Evolutionary conservation across 2,329 filamentous ascomycete genomes (phyloP).

Genomic region (Pseudomassariella vexata): DNA sequence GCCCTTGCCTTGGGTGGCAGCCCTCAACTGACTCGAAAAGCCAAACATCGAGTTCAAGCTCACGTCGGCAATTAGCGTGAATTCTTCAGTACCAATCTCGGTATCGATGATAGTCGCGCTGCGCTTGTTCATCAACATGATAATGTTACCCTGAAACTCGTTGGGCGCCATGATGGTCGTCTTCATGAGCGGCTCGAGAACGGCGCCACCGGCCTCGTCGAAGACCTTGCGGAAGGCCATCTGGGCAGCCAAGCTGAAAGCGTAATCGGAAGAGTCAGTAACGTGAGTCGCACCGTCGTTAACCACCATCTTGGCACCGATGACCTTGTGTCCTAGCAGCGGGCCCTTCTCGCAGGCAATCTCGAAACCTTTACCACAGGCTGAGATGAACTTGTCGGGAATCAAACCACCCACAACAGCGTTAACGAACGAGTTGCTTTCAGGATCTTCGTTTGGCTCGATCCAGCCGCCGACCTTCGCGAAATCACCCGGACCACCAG

Average conservation of each 20-base stretch:
- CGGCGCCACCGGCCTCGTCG: slow-evolving; percentile 68
- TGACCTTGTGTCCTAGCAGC: slow-evolving; percentile 85
- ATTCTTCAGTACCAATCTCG: slow-evolving; percentile 89
- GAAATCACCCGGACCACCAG: slow-evolving; percentile 90
- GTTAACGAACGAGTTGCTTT: slow-evolving; percentile 78
- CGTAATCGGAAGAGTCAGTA: slow-evolving; percentile 94
- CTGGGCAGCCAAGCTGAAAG: slow-evolving; percentile 88
- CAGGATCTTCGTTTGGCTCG: slow-evolving; percentile 71
- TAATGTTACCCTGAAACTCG: slow-evolving; percentile 96
- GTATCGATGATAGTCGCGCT: slow-evolving; percentile 93
- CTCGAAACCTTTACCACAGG: slow-evolving; percentile 93
- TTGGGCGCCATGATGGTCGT: slow-evolving; percentile 91
- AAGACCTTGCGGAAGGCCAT: slow-evolving; percentile 97
- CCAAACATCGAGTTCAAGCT: slow-evolving; percentile 97
- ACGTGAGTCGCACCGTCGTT: slow-evolving; percentile 96
- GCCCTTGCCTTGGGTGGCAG: slow-evolving; percentile 94
- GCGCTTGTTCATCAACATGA: slow-evolving; percentile 93
- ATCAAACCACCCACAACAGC: slow-evolving; percentile 86
- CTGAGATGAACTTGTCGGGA: slow-evolving; percentile 90
- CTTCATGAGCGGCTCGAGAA: slow-evolving; percentile 97
- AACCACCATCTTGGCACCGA: slow-evolving; percentile 85
- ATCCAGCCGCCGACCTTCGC: slow-evolving; percentile 88
- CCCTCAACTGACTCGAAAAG: slow-evolving; percentile 84
- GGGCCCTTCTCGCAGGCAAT: slow-evolving; percentile 79
- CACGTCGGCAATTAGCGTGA: slow-evolving; percentile 87